phyloP scores from a whole-genome alignment of 2,329 filamentous ascomycete genomes.

The Teratosphaeria gauchensis region DNA sequence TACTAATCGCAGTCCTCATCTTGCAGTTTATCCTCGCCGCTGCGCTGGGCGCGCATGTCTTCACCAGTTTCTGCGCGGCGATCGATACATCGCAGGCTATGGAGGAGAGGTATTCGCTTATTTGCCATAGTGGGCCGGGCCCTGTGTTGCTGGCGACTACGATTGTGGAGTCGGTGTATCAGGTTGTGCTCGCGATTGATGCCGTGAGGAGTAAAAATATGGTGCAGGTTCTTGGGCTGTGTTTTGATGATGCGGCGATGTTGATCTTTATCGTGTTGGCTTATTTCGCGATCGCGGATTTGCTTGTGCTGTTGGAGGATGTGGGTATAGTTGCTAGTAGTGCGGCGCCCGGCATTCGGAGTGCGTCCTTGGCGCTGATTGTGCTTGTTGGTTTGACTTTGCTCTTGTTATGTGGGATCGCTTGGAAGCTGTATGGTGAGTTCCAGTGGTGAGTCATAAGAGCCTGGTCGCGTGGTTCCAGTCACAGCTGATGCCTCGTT shows the following conservation, averaged over 20 bases:
- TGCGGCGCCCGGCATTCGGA: too few species aligned
- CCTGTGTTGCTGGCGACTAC: background rate
- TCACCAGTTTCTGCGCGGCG: too few species aligned
- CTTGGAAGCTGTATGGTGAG: background rate
- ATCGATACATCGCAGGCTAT: background rate
- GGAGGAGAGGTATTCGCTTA: background rate
- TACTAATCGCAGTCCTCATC: too few species aligned
- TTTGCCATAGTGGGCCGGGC: background rate
- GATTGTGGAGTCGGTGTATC: background rate
- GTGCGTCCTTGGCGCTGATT: background rate
- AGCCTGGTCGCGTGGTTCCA: too few species aligned
- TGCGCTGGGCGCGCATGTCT: background rate
- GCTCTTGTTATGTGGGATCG: background rate
- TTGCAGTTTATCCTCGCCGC: background rate
- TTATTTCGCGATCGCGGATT: background rate
- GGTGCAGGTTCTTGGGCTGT: background rate
- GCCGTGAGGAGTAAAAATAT: background rate
- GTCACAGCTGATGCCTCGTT: background rate
- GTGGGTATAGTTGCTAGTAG: background rate
- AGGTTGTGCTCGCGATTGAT: background rate
- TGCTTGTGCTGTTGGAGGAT: background rate
- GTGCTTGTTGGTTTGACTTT: background rate
- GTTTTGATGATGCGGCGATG: background rate
- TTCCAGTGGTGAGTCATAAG: background rate
- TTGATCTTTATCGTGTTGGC: background rate